A percentile compares a stretch with the other conserved stretches of the same genome.
These are phyloP conservation scores for Pistacia atlantica DNA, from an alignment of 345 rosid species.

Conservation along the genomic window DNA sequence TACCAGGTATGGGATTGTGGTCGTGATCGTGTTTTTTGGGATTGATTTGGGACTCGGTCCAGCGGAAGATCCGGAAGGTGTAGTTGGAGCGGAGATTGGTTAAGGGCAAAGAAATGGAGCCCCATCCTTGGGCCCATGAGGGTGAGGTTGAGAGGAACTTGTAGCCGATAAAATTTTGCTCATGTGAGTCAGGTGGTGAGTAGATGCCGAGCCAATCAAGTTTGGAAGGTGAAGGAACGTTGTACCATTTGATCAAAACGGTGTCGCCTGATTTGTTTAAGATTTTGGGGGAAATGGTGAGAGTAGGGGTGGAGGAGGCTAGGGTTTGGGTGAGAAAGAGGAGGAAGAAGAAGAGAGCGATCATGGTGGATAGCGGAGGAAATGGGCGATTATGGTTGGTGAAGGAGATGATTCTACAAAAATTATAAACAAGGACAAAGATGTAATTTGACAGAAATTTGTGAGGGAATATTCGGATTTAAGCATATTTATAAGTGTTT, in stretches of 20 bases:
- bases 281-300: constrained; percentile 49
- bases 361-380: constrained; percentile 24
- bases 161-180: constrained; percentile 78
- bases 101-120: constrained; percentile 67
- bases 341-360: constrained; percentile 31
- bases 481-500: too few relatives aligned
- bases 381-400: not conserved
- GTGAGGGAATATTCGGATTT: too few relatives aligned
- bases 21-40: constrained; percentile 66
- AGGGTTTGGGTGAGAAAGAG: constrained; percentile 20
- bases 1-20: constrained; percentile 77
- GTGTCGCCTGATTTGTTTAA: constrained; percentile 64
- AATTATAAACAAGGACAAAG: too few relatives aligned
- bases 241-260: constrained; percentile 67
- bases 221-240: constrained; percentile 66
- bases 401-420: not conserved
- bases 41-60: constrained; percentile 72
- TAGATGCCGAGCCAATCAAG: constrained; percentile 93
- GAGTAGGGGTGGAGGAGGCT: constrained; percentile 34
- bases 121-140: constrained; percentile 66
- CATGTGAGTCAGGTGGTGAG: constrained; percentile 74
- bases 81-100: constrained; percentile 75
- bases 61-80: constrained; percentile 90
- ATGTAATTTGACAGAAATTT: too few relatives aligned
- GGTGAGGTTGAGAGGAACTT: constrained; percentile 66